Conservation (phyloP, 129 eudicot genomes). For the Escallonia herrerae region DNA sequence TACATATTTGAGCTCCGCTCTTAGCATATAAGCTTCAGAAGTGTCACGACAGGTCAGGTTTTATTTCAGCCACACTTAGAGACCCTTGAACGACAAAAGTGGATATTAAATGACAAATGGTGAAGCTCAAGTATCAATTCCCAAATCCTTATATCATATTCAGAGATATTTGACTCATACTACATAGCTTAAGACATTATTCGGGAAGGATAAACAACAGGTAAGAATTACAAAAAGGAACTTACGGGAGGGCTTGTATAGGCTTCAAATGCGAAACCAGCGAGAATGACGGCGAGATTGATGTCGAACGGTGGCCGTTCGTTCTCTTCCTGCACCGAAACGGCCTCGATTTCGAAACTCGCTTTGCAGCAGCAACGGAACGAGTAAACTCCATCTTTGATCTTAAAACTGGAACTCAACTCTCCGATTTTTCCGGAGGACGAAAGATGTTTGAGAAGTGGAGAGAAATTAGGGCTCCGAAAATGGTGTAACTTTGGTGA, state of each 20-base stretch:
- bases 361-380: constrained; percentile 21
- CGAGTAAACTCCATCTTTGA: constrained; percentile 9
- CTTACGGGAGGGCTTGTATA: constrained; percentile 72
- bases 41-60: no score
- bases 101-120: no score
- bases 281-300: constrained; percentile 79
- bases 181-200: no score
- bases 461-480: constrained; percentile 31
- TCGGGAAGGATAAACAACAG: no score
- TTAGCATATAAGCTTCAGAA: no score
- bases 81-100: no score
- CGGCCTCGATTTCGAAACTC: constrained; percentile 22
- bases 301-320: constrained; percentile 79
- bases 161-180: no score
- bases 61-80: no score
- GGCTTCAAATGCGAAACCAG: constrained; percentile 96
- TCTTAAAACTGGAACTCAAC: constrained; percentile 19
- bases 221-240: neutral
- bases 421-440: constrained; percentile 20
- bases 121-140: no score
- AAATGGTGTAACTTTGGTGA: constrained; percentile 27
- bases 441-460: constrained; percentile 16
- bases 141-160: no score
- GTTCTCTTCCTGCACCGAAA: constrained; percentile 15
- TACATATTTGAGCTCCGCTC: no score